A percentile compares a stretch with the other conserved stretches of the same genome.
Conservation (phyloP, 2,329 filamentous ascomycete species). For the Hypoxylon rubiginosum region DNA sequence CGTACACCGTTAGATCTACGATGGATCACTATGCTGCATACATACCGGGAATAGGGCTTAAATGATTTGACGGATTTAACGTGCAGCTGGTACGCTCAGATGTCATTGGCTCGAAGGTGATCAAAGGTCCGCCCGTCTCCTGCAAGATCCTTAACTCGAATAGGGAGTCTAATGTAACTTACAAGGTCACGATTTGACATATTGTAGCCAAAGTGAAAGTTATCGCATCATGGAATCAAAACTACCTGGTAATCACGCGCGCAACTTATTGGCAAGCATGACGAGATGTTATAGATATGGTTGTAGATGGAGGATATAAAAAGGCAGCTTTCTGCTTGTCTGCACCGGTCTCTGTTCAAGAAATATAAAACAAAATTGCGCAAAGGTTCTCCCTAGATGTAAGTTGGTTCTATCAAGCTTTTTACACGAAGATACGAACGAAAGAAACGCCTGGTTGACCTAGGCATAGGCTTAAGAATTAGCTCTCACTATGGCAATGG, state of each 20-base stretch:
- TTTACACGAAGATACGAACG: background rate
- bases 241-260: background rate
- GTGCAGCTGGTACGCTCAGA: background rate
- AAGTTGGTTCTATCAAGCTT: background rate
- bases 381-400: background rate
- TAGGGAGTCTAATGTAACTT: constrained; percentile 2
- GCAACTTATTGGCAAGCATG: background rate
- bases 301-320: background rate
- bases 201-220: background rate
- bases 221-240: background rate
- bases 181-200: background rate
- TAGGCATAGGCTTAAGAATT: background rate
- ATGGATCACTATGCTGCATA: background rate
- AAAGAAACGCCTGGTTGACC: constrained; percentile 1
- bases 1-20: background rate
- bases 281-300: background rate
- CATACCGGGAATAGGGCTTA: background rate
- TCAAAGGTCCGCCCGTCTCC: background rate
- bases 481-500: constrained; percentile 22
- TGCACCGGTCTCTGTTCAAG: background rate
- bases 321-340: background rate
- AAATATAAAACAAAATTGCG: background rate
- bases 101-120: constrained; percentile 12
- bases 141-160: constrained; percentile 8
- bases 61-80: constrained; percentile 13